Evolutionary conservation across 2,329 filamentous ascomycete species (phyloP), one percentile per base, ranked within the genome.

Genomic region (Pyricularia grisea): DNA sequence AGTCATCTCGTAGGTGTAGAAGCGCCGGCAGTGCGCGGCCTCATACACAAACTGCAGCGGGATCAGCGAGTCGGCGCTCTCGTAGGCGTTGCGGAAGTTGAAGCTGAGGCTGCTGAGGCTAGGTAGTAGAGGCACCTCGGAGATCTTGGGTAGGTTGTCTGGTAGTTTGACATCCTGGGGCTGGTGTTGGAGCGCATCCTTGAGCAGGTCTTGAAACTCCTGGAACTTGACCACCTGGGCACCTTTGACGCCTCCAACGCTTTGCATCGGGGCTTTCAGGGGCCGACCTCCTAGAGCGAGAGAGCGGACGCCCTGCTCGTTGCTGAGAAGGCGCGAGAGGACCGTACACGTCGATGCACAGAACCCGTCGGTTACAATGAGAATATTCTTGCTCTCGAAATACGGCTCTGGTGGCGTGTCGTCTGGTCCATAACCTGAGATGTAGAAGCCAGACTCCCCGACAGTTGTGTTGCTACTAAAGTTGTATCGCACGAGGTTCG

Each of bases 201-300:
- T 63, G 33, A 69, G 74, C 70, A 71, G 77, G 5, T 68, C 67
- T 31, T 68, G 61, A 36, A 68, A 55, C 17, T 23, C 7, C 36
- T 30, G 30, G 61, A 23, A 68, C 61, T 66, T 42, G 27, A 68
- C n/a, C 30, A 68, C 63, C 10, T 77, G 78, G 61, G 77, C 79
- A 27, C 88, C 89, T 72, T 88, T 87, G 58, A 86, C 83, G 12
- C 88, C 89, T 17, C 88, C 87, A 17, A 89, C 80, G 2, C 81
- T 83, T 77, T 90, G 87, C 79, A 89, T 90, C 0, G 85, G 83
- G 0, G 77, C 77, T 0, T 81, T 74, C 14, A 79, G 77, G 0
- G 88, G 84, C 1, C 85, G 83, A 1, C 89, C 89, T 6, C 89
- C 88, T 17, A 88, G 80, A 0, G 82, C 82, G 36, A 90, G 81